A percentile compares a stretch with the other conserved stretches of the same genome.
Conservation (phyloP, 768 basidiomycete genomes). For the Paxillus involutus region DNA sequence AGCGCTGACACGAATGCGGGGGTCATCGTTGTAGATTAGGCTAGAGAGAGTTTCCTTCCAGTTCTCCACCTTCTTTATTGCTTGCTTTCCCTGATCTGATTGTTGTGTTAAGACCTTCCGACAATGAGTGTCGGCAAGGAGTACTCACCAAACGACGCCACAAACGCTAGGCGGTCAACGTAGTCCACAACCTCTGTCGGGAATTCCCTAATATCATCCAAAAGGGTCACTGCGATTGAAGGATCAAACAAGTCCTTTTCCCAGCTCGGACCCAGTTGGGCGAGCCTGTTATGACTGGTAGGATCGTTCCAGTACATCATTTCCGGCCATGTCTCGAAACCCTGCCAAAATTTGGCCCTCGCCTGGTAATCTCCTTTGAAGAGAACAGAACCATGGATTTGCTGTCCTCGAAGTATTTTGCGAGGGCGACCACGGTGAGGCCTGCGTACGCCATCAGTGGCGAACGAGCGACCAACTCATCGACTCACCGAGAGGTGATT, state of each 20-base stretch:
- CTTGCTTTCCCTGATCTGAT: constrained; percentile 2
- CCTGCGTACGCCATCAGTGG: not conserved
- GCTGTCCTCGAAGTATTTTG: constrained; percentile 6
- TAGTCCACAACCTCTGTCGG: not conserved
- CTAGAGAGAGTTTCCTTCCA: not conserved
- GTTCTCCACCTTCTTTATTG: not conserved
- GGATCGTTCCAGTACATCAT: constrained; percentile 13
- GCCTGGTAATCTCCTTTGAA: constrained; percentile 9
- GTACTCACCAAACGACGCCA: constrained; percentile 7
- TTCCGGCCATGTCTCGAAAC: constrained; percentile 8
- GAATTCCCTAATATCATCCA: not conserved
- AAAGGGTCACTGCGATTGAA: not conserved
- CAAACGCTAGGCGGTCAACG: constrained; percentile 8
- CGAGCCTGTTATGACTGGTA: constrained; percentile 5
- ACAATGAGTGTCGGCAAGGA: no score
- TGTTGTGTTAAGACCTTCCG: no score
- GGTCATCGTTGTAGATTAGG: not conserved
- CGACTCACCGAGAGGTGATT: not conserved
- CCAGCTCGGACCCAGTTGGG: constrained; percentile 5
- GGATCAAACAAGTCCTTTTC: constrained; percentile 10
- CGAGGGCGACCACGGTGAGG: constrained; percentile 3
- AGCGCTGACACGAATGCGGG: constrained; percentile 4
- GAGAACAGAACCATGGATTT: constrained; percentile 9
- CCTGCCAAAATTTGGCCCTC: constrained; percentile 8
- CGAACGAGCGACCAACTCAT: not conserved